Evolutionary conservation across 192 early-diverging fungal genomes (phyloP).

Genomic region (Mortierella hygrophila): DNA sequence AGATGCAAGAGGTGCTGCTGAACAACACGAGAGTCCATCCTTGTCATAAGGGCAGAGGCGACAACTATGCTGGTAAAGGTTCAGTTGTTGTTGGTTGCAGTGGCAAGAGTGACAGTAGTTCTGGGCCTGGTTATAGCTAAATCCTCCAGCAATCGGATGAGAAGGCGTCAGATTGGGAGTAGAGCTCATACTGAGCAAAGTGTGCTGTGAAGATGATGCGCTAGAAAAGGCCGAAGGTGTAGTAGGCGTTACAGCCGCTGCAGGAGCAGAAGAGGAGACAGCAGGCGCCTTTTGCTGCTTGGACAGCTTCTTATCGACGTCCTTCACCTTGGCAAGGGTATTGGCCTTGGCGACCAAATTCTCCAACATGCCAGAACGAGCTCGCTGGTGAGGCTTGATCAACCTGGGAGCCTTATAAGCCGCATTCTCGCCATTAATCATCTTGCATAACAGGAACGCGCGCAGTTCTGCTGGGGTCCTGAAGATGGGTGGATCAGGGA

Average conservation of each 20-base stretch:
- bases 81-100: background rate
- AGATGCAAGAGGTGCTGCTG: background rate
- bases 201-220: background rate
- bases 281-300: slow-evolving; percentile 5
- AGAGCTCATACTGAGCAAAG: background rate
- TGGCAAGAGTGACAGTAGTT: background rate
- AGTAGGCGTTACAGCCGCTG: background rate
- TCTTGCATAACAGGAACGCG: slow-evolving; percentile 58
- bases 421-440: slow-evolving; percentile 71
- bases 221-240: background rate
- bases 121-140: background rate
- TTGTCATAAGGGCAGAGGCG: background rate
- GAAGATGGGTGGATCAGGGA: slow-evolving; percentile 63
- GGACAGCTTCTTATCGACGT: slow-evolving; percentile 21
- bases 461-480: slow-evolving; percentile 47
- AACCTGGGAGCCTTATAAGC: slow-evolving; percentile 67
- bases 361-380: slow-evolving; percentile 64
- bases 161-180: background rate
- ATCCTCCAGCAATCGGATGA: background rate
- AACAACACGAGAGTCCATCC: background rate
- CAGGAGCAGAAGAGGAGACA: background rate
- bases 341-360: slow-evolving; percentile 58
- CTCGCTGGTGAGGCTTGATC: slow-evolving; percentile 59
- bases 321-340: slow-evolving; percentile 47
- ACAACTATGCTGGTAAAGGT: background rate